A percentile compares a stretch with the other conserved stretches of the same genome.
phyloP scores from a whole-genome alignment of 1,284 basidiomycete species.

The Trichosporon faecale region DNA sequence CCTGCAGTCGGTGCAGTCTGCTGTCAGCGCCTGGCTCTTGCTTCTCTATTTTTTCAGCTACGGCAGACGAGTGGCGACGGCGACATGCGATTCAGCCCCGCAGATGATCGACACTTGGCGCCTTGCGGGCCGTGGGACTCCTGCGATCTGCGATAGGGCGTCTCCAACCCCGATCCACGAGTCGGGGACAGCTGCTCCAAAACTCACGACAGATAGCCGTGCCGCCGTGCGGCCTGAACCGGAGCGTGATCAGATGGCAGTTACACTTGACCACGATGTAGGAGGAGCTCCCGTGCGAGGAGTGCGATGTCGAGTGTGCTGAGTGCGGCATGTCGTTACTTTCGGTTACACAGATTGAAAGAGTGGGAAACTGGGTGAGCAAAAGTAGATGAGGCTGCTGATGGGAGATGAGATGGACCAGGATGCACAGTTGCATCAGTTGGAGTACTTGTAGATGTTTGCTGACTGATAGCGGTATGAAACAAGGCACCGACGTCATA shows the following conservation, averaged over 20 bases:
- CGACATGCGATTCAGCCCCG: neutral
- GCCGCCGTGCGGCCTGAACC: neutral
- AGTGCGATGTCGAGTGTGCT: neutral
- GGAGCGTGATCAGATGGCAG: neutral
- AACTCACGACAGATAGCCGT: neutral
- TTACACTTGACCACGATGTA: neutral
- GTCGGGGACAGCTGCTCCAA: neutral
- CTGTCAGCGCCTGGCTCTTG: too few relatives aligned
- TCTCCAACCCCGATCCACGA: too few relatives aligned
- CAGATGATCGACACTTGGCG: neutral
- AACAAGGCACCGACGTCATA: too few relatives aligned
- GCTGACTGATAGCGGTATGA: too few relatives aligned
- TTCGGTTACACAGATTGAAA: neutral
- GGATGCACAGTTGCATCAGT: too few relatives aligned
- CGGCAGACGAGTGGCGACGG: neutral
- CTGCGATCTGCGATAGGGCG: neutral
- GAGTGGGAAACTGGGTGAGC: neutral
- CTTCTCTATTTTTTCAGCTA: too few relatives aligned
- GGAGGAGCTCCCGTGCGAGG: neutral
- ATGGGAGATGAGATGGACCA: too few relatives aligned
- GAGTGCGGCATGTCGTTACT: neutral
- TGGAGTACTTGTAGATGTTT: too few relatives aligned
- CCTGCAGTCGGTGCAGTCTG: constrained; percentile 2
- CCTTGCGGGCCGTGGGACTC: neutral
- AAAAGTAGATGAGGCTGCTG: too few relatives aligned